A percentile compares a stretch with the other conserved stretches of the same genome.
Conservation (phyloP, 2,329 filamentous ascomycete species). For the Colletotrichum higginsianum region DNA sequence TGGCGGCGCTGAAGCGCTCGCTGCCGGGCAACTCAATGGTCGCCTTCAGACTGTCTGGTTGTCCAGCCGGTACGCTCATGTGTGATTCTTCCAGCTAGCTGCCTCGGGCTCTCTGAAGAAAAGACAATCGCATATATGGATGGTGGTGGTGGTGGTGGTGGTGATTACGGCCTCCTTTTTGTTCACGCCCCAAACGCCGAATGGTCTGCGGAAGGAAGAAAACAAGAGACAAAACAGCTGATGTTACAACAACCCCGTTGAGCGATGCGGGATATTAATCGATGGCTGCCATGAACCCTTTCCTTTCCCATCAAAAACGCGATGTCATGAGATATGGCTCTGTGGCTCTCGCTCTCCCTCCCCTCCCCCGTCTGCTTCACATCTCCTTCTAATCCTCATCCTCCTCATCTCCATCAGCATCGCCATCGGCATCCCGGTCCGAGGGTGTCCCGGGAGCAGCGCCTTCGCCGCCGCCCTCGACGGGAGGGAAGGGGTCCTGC, state of each 20-base stretch:
- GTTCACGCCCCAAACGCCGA: background rate
- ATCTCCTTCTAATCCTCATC: slow-evolving; percentile 47
- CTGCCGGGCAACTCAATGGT: too few species aligned
- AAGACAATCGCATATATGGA: too few species aligned
- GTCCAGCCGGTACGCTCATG: too few species aligned
- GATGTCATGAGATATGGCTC: background rate
- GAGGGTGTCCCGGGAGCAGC: slow-evolving; percentile 38
- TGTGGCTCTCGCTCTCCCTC: background rate
- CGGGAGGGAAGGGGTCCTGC: slow-evolving; percentile 46
- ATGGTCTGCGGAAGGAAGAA: background rate
- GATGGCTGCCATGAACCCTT: background rate
- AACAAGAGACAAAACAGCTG: background rate
- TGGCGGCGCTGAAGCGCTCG: too few species aligned
- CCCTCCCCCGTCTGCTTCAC: too few species aligned
- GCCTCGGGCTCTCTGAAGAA: background rate
- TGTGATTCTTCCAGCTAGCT: background rate
- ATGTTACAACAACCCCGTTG: slow-evolving; percentile 10
- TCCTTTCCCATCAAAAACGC: background rate
- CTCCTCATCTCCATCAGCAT: slow-evolving; percentile 61
- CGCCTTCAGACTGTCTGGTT: too few species aligned
- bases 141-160: too few species aligned
- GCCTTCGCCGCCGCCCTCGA: slow-evolving; percentile 28
- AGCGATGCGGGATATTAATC: background rate
- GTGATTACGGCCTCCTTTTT: background rate
- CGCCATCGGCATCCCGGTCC: slow-evolving; percentile 58